Conservation (phyloP, 805 yeast species). For the Kazachstania kunashirensis region DNA sequence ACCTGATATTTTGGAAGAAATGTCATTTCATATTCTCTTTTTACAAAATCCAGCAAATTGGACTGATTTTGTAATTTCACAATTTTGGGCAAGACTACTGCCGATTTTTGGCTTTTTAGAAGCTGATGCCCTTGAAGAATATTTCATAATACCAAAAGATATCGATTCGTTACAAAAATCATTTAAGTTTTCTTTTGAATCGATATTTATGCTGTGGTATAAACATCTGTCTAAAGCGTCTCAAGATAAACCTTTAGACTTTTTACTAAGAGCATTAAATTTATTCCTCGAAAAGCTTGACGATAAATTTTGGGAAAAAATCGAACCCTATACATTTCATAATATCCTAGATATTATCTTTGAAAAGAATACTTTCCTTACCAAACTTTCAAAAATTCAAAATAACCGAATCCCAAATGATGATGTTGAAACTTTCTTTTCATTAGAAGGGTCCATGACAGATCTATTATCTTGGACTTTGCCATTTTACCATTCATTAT, state of each 20-base stretch:
- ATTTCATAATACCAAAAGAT: conserved; percentile 25
- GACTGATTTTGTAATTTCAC: conserved; percentile 26
- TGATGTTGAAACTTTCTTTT: conserved; percentile 22
- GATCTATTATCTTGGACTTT: conserved; percentile 51
- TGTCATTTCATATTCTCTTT: conserved; percentile 38
- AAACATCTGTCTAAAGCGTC: conserved; percentile 21
- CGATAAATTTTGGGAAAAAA: conserved; percentile 43
- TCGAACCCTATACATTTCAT: conserved; percentile 44
- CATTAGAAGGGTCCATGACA: conserved; percentile 27
- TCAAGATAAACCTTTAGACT: conserved; percentile 36
- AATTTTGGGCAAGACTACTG: conserved; percentile 26
- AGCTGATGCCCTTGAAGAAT: conserved; percentile 16
- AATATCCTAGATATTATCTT: conserved; percentile 53
- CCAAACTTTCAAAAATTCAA: conserved; percentile 28
- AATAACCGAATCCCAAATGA: conserved; percentile 21
- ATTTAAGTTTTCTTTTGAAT: conserved; percentile 23
- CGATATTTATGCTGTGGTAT: conserved; percentile 28
- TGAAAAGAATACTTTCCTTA: conserved; percentile 41
- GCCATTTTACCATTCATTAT: conserved; percentile 35
- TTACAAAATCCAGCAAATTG: conserved; percentile 47
- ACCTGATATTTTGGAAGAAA: conserved; percentile 44
- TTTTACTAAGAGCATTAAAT: conserved; percentile 43
- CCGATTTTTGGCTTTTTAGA: conserved; percentile 25
- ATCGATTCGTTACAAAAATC: conserved; percentile 24
- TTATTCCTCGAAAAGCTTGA: conserved; percentile 36